Evolutionary conservation across 75 land plant genomes (phyloP), one percentile per base, ranked within the genome.

Genomic region (Cryptomeria japonica): DNA sequence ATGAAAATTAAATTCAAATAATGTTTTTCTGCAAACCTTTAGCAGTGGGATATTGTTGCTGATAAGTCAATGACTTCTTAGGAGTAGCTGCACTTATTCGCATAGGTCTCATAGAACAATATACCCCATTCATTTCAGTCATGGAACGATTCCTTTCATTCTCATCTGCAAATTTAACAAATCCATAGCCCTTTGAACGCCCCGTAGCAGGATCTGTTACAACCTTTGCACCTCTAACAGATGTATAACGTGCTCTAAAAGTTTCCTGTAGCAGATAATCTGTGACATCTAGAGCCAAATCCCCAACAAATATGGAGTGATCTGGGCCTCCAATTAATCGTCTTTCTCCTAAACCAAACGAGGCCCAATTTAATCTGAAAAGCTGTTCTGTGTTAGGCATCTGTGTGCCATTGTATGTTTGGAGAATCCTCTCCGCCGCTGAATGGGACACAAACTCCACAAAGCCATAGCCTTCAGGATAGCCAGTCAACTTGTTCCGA

Each of bases 341-440:
- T 87, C 91, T 95, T 87, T 97, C 98, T 15, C 97, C 97, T 13
- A 94, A 88, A 12, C 99, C 97, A 90, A 96, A 98, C 77, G 99
- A 95, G 32, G 99, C 99, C 99, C 99, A 97, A 87, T 97, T 97
- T 86, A 97, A 86, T 78, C 99, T 90, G 89, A 93, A 97, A n/a
- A 89, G 87, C 77, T 96, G 98, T 86, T 95, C 99, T 41, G 93
- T 92, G 79, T 93, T 91, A 32, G 99, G 99, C 99, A 97, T 97
- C n/a, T 76, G 92, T 32, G 94, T 91, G 39, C 99, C 99, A 93
- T 93, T 95, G 84, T 94, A 91, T 41, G 89, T 83, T 61, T 91
- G 92, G 46, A 91, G 89, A 41, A 91, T 83, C 86, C 90, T 91
- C 89, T 91, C 92, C 38, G 92, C 92, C 39, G 92, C 88, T 34